Conservation (phyloP, 129 eudicot species). For the Rutidosis leptorrhynchoides region DNA sequence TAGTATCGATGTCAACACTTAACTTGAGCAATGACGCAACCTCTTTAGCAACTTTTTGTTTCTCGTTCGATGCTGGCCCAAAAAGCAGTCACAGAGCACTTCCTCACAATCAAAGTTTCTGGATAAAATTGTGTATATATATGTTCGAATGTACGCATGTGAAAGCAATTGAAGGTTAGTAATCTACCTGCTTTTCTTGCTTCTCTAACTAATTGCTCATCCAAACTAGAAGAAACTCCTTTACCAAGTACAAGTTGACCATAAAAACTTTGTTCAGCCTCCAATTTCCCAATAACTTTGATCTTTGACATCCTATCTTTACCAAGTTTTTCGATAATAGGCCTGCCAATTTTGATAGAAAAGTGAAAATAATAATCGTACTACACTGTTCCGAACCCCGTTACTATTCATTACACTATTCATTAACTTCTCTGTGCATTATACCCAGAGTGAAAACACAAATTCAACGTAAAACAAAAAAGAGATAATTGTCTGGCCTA, state of each 20-base stretch:
- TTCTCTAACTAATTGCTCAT: constrained; percentile 73
- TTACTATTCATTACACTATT: constrained; percentile 2
- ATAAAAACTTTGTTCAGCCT: constrained; percentile 75
- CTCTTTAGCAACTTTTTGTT: constrained; percentile 81
- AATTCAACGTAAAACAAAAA: not conserved
- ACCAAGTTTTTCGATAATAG: constrained; percentile 76
- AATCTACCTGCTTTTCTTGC: constrained; percentile 86
- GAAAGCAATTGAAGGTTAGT: constrained; percentile 15
- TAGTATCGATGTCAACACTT: constrained; percentile 70
- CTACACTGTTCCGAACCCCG: not conserved
- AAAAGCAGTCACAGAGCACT: constrained; percentile 24
- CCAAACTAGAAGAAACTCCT: constrained; percentile 71
- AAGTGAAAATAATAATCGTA: constrained; percentile 5
- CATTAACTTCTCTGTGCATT: not conserved
- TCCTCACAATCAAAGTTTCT: constrained; percentile 22
- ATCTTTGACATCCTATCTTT: constrained; percentile 56
- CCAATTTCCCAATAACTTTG: constrained; percentile 62
- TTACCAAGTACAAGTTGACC: constrained; percentile 76
- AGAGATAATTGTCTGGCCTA: not conserved
- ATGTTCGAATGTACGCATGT: constrained; percentile 9
- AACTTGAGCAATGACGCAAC: constrained; percentile 82
- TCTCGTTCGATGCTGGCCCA: constrained; percentile 72
- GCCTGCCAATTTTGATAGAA: constrained; percentile 35
- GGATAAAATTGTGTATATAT: constrained; percentile 12
- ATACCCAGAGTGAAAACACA: not conserved